Evolutionary conservation across 768 basidiomycete species (phyloP), one percentile per base, ranked within the genome.

Genomic region (Tulasnella sp.): DNA sequence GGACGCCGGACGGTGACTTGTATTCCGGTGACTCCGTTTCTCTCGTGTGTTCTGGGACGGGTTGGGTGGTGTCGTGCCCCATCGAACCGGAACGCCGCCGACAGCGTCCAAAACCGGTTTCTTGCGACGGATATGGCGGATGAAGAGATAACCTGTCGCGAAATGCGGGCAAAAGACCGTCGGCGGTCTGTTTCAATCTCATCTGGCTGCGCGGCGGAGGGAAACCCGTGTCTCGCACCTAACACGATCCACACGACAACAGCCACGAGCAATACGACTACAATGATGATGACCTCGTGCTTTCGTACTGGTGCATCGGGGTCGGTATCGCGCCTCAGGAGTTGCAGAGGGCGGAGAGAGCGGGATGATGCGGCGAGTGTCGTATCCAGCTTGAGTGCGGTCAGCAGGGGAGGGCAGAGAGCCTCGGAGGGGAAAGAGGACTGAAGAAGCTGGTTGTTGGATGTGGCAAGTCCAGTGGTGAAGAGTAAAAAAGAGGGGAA

Each of bases 51-150:
- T n/a, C n/a, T n/a, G n/a, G n/a, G n/a, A n/a, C n/a, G n/a, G n/a
- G n/a, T n/a, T n/a, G n/a, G 27, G 46, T 9, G 46, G 1, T 31
- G 46, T 9, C 25, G 27, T 9, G 14, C 37, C n/a, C 52, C 52
- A 54, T 23, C 37, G 7, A 15, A 54, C 39, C 14, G 52, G 52
- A 6, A 54, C 52, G 52, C 52, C 52, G 19, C 52, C 52, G 0
- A 54, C 52, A 0, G 52, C 42, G 7, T 54, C 52, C 39, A 40
- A 40, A 6, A 54, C 36, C 17, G 52, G 52, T 17, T 27, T 41
- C 21, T 54, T 54, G 8, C 37, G 52, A n/a, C 52, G 34, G 12
- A 54, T n/a, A 27, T 54, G 23, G 12, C 52, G 52, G 12, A 54
- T 39, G 52, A 54, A 54, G 25, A 40, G 39, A 23, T 21, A 2